Evolutionary conservation across 768 basidiomycete genomes (phyloP).

Genomic region (Candolleomyces aberdarensis): DNA sequence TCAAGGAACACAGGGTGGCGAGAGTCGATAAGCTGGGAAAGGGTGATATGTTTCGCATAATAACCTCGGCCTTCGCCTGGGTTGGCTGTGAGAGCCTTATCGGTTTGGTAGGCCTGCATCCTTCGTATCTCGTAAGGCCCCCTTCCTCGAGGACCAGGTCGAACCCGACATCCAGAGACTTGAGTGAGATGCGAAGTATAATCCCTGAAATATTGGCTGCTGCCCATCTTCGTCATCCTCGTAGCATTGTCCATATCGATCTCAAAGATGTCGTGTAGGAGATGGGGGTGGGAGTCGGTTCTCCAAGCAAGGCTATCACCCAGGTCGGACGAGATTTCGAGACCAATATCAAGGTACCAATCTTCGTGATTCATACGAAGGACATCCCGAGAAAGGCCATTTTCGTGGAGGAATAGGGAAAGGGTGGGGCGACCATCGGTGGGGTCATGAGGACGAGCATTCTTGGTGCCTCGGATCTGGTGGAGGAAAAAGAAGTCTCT

Average conservation of each 20-base stretch:
- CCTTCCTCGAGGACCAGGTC: slow-evolving; percentile 14
- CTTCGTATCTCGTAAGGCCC: slow-evolving; percentile 19
- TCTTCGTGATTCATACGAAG: neutral
- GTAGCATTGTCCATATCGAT: slow-evolving; percentile 13
- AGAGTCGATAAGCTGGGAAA: slow-evolving; percentile 14
- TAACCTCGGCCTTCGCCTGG: slow-evolving; percentile 9
- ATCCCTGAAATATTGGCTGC: slow-evolving; percentile 22
- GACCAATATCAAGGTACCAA: slow-evolving; percentile 31
- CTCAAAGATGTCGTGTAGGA: slow-evolving; percentile 13
- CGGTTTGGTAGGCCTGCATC: slow-evolving; percentile 31
- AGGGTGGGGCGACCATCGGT: neutral
- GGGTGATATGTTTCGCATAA: slow-evolving; percentile 19
- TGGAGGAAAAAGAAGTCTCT: slow-evolving; percentile 22
- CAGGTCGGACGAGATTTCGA: slow-evolving; percentile 17
- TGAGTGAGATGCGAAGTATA: slow-evolving; percentile 23
- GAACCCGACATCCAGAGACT: slow-evolving; percentile 28
- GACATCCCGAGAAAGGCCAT: neutral
- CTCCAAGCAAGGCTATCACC: slow-evolving; percentile 27
- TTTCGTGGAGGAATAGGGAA: neutral
- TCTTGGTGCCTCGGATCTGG: slow-evolving; percentile 25
- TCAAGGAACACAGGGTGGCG: slow-evolving; percentile 8
- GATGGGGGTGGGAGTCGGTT: slow-evolving; percentile 22
- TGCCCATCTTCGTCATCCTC: slow-evolving; percentile 18
- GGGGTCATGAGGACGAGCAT: slow-evolving; percentile 13
- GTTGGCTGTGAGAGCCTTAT: slow-evolving; percentile 27